These are phyloP conservation scores for Euphrasia confusa DNA, from an alignment of 257 asterid genomes.

Conservation along the genomic window DNA sequence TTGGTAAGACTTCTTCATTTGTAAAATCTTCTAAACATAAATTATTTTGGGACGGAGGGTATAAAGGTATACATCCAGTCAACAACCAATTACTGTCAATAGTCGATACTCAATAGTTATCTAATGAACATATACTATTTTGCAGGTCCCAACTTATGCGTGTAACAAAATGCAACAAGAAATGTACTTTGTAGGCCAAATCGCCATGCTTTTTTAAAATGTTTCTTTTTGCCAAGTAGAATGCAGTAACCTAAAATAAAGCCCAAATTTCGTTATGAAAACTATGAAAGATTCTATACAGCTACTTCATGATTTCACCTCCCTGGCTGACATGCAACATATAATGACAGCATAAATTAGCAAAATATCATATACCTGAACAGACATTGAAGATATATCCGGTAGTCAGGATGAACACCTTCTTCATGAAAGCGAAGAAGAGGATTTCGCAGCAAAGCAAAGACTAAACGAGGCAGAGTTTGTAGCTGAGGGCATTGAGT, in stretches of 20 bases:
- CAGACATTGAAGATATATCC: constrained; percentile 93
- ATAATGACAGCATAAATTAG: neutral
- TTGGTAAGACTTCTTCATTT: no score
- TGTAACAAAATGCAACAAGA: neutral
- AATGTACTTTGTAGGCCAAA: neutral
- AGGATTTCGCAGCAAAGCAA: constrained; percentile 89
- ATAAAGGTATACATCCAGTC: no score
- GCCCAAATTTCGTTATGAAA: neutral
- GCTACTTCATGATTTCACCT: constrained; percentile 9
- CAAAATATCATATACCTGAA: constrained; percentile 63
- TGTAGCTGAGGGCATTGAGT: constrained; percentile 94
- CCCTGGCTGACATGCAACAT: neutral
- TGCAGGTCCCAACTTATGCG: neutral
- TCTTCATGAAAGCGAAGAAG: constrained; percentile 98
- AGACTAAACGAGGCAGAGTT: constrained; percentile 81
- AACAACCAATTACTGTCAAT: constrained; percentile 1
- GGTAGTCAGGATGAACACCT: constrained; percentile 98
- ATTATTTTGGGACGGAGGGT: no score
- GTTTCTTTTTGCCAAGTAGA: constrained; percentile 4
- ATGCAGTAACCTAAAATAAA: constrained; percentile 9
- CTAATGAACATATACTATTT: constrained; percentile 7
- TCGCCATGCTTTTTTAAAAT: neutral
- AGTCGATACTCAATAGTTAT: constrained; percentile 6
- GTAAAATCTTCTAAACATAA: no score
- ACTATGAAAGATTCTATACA: neutral